Conservation (phyloP, 2,329 filamentous ascomycete genomes). For the Pseudogymnoascus sp. region DNA sequence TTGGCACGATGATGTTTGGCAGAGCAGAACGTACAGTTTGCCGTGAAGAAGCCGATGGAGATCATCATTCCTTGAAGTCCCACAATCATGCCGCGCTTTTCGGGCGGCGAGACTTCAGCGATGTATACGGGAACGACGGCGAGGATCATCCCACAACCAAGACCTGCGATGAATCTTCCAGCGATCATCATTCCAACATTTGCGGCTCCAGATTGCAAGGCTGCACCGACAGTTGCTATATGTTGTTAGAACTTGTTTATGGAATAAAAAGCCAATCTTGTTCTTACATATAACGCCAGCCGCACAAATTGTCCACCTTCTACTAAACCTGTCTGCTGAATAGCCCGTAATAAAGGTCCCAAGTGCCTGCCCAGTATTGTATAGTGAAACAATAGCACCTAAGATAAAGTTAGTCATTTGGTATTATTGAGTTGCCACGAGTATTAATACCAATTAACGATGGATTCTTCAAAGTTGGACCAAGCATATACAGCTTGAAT, state of each 20-base stretch:
- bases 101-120: slow-evolving; percentile 22
- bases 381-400: slow-evolving; percentile 28
- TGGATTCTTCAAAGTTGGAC: slow-evolving; percentile 20
- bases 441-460: slow-evolving; percentile 15
- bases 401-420: not conserved
- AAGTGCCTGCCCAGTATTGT: slow-evolving; percentile 28
- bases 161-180: not conserved
- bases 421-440: not conserved
- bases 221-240: slow-evolving; percentile 2
- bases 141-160: slow-evolving; percentile 7
- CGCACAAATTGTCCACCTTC: slow-evolving; percentile 28
- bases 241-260: slow-evolving; percentile 2
- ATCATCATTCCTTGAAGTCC: slow-evolving; percentile 29
- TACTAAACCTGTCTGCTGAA: slow-evolving; percentile 28
- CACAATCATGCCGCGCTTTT: slow-evolving; percentile 22
- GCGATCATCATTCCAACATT: slow-evolving; percentile 8
- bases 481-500: slow-evolving; percentile 28
- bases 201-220: not conserved
- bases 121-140: slow-evolving; percentile 18
- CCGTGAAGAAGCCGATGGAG: slow-evolving; percentile 29
- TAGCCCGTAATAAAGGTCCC: slow-evolving; percentile 27
- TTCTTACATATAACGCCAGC: slow-evolving; percentile 22
- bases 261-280: slow-evolving; percentile 5
- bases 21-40: slow-evolving; percentile 24
- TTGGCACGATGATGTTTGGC: not conserved